Evolutionary conservation across 106 monocot genomes (phyloP).

Genomic region (Dendrobium catenatum): DNA sequence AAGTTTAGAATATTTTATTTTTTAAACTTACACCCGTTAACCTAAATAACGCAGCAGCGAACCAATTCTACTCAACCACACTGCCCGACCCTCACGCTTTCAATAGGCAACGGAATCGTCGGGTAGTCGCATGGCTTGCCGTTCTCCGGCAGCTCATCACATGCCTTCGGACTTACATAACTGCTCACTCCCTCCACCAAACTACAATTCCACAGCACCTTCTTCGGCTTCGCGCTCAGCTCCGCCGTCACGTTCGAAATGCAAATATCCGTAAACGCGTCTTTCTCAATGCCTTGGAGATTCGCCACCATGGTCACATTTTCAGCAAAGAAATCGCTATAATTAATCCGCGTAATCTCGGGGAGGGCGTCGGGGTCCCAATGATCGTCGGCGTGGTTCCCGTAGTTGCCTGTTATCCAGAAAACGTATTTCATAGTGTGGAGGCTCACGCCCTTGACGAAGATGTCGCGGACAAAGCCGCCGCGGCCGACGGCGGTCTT

Average conservation of each 20-base stretch:
- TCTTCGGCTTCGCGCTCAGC: constrained; percentile 42
- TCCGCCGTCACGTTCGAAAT: constrained; percentile 67
- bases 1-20: too few relatives aligned
- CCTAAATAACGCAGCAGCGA: too few relatives aligned
- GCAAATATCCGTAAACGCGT: constrained; percentile 68
- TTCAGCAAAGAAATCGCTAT: constrained; percentile 59
- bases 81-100: constrained; percentile 21
- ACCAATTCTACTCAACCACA: background rate
- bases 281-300: constrained; percentile 58
- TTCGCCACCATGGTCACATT: constrained; percentile 64
- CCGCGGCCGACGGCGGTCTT: constrained; percentile 80
- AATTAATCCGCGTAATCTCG: constrained; percentile 49
- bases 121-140: constrained; percentile 45
- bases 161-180: constrained; percentile 40
- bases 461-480: constrained; percentile 61
- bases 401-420: constrained; percentile 82
- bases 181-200: constrained; percentile 36
- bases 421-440: constrained; percentile 79
- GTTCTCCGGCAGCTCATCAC: constrained; percentile 19
- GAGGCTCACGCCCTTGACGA: constrained; percentile 44
- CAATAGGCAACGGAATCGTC: constrained; percentile 24
- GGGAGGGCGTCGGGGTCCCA: constrained; percentile 76
- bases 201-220: constrained; percentile 71
- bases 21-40: too few relatives aligned
- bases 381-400: constrained; percentile 57